Evolutionary conservation across 176 grass and related monocot genomes (phyloP), one percentile per base, ranked within the genome.

Genomic region (Oryza glumipatula): DNA sequence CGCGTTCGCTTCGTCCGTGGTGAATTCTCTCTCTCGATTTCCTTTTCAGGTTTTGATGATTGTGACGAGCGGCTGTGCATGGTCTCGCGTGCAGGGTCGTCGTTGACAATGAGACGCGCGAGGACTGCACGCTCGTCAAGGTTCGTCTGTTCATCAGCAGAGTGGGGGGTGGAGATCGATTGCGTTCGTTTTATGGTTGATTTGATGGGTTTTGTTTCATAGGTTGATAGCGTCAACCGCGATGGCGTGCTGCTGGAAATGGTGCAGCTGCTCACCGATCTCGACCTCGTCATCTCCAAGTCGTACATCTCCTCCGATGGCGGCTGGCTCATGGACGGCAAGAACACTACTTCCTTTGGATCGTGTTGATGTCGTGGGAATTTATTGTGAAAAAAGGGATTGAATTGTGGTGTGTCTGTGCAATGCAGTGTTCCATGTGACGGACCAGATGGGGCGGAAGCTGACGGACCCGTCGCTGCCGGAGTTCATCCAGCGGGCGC

Each of bases 271-370:
- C 88, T 95, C 43, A 95, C 90, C 39, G 93, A 95, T 17, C 93
- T 95, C 61, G 93, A 95, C 86, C 93, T 95, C 80, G 49, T 92
- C 80, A 95, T 95, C 88, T 95, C 76, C 90, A 95, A 95, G 45
- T 92, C 93, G 44, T 95, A 90, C 88, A 95, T 95, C 88, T 95
- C 93, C 51, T 92, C 93, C 72, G 93, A 95, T 76, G 93, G 93
- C 47, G 90, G 88, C 54, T 95, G 93, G 93, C 85, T 95, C 80
- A 95, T 95, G 93, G 93, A 95, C 19, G 93, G 93, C 79, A 76
- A 46, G 76, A 9, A 46, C 65, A 26, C 17, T 26, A 26, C 19
- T 2, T 35, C 12, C 8, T 65, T 44, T 80, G 9, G 54, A 49
- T 28, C 7, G 17, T 65, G 17, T 65, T 74, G 56, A 60, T n/a